Base-by-base conservation (phyloP, 1,284 basidiomycete genomes). In the Melampsora americana region DNA sequence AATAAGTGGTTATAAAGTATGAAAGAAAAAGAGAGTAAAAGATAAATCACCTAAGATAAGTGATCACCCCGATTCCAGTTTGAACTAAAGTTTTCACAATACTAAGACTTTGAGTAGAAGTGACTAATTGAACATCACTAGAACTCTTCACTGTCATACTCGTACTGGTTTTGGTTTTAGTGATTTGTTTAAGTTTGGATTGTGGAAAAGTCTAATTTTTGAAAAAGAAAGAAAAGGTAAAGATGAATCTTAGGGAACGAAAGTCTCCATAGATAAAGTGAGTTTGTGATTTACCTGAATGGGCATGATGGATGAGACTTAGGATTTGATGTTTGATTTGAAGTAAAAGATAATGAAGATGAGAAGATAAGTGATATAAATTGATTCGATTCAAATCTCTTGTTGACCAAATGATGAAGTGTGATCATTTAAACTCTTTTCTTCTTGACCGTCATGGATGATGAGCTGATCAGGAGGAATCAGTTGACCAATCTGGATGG, bases 21-120 rank as follows among this genome's bases (percentile, higher is more conserved):
- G 5, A 18, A 62, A 62, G 16, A 53, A 26, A 62, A 18, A 16
- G 2, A 20, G 35, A 56, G 4, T n/a, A 68, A 35, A 11, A 26
- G 14, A 68, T 18, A 20, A 26, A 2, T 42, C 2, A 74, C 72
- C 72, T 66, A 23, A 74, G 65, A 74, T 74, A 74, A n/a, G 72
- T 74, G 50, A 74, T 74, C 0, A 74, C 72, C 35, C 72, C 72
- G 14, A 74, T 74, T n/a, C 72, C 72, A 18, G 72, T 74, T 48
- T 74, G 72, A 32, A 74, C 65, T 30, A 74, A 35, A 1, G 72
- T 74, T 39, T 61, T 39, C 26, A 74, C 72, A n/a, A 74, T 62
- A 44, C 50, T 61, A 14, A 74, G 44, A 48, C 72, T 74, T 67
- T 74, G 72, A 61, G 65, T 30, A 61, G 72, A 66, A 44, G 64